Evolutionary conservation across 331 rosid genomes (phyloP).

Genomic region (Quercus tomentella): DNA sequence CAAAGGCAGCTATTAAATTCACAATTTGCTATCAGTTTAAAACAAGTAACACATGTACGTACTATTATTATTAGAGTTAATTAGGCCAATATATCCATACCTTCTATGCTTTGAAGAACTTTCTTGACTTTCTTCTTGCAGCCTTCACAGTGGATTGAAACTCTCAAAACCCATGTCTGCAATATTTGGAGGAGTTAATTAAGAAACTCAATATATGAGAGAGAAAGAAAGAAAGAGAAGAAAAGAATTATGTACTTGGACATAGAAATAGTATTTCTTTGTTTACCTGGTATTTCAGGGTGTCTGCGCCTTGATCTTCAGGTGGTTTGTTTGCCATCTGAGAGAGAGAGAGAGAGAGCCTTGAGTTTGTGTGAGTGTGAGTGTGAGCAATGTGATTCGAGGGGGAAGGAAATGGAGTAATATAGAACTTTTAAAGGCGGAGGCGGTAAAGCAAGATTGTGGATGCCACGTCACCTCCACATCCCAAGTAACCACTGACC

Average conservation of each 20-base stretch:
- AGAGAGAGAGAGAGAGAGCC: slow-evolving; percentile 26
- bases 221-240: not conserved
- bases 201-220: not conserved
- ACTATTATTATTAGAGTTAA: not conserved
- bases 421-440: slow-evolving; percentile 6
- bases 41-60: not conserved
- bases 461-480: slow-evolving; percentile 51
- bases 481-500: slow-evolving; percentile 13
- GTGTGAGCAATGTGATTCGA: slow-evolving; percentile 15
- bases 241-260: not conserved
- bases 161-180: slow-evolving; percentile 83
- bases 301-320: slow-evolving; percentile 39
- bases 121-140: slow-evolving; percentile 85
- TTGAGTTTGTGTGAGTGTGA: slow-evolving; percentile 9
- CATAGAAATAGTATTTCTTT: not conserved
- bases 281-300: slow-evolving; percentile 65
- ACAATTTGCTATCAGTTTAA: too few relatives aligned
- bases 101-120: slow-evolving; percentile 80
- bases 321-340: slow-evolving; percentile 55
- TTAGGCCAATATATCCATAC: slow-evolving; percentile 10
- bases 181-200: not conserved
- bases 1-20: too few relatives aligned
- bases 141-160: slow-evolving; percentile 92
- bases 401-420: slow-evolving; percentile 8
- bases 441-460: slow-evolving; percentile 3